phyloP scores from a whole-genome alignment of 495 filamentous ascomycete species.

The Penicillium macrosclerotiorum region DNA sequence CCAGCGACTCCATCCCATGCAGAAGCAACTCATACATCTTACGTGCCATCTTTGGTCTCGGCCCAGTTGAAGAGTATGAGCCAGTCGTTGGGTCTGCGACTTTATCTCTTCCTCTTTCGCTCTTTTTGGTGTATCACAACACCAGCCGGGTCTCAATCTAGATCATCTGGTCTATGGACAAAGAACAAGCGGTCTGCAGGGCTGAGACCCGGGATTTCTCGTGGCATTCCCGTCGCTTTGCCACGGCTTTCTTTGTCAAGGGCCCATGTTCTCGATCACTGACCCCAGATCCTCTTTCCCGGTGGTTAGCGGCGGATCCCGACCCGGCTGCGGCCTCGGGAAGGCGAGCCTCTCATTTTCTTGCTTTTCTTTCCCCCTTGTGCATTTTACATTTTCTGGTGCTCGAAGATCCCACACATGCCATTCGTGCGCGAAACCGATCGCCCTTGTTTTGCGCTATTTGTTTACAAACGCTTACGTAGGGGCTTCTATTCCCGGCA shows the following conservation, averaged over 20 bases:
- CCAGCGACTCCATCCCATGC: no score
- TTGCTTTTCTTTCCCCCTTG: background rate
- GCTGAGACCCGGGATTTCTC: slow-evolving; percentile 1
- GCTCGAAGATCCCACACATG: background rate
- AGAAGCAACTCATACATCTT: slow-evolving; percentile 8
- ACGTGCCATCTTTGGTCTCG: slow-evolving; percentile 5
- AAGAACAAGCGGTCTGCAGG: slow-evolving; percentile 1
- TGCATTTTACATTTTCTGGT: background rate
- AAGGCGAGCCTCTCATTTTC: slow-evolving; percentile 2
- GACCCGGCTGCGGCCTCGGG: slow-evolving; percentile 26
- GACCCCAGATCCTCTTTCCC: slow-evolving; percentile 28
- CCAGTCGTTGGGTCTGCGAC: no score
- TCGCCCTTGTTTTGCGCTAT: slow-evolving; percentile 19
- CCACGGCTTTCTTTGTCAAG: no score
- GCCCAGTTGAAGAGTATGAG: background rate
- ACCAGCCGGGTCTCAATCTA: no score
- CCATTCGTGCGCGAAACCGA: slow-evolving; percentile 1
- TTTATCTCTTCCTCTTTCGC: no score
- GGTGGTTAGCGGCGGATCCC: slow-evolving; percentile 30
- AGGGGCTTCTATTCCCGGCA: slow-evolving; percentile 7
- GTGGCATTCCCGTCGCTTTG: slow-evolving; percentile 1
- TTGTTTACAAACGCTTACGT: slow-evolving; percentile 22
- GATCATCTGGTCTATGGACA: no score
- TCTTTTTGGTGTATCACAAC: no score
- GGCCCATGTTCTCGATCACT: slow-evolving; percentile 3